Percentiles rank a stretch among this genome's conserved stretches.
These are phyloP conservation scores for Flammula alnicola DNA, from an alignment of 1,284 basidiomycete genomes.

Conservation along the genomic window DNA sequence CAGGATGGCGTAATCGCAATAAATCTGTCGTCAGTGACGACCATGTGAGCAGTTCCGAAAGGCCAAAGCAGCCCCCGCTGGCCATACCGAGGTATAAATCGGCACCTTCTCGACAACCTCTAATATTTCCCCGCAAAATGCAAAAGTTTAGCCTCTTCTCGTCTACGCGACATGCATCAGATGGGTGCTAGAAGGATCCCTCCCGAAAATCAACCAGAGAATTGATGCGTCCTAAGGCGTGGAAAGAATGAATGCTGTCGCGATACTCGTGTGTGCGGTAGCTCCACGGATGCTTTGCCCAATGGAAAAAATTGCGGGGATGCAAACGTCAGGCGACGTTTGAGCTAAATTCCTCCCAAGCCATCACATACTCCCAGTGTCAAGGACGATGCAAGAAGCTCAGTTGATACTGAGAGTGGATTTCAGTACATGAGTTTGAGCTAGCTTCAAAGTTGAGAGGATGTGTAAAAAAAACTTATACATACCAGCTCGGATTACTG, in stretches of 20 bases:
- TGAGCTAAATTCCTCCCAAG: no score
- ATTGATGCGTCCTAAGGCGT: conserved; percentile 1
- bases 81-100: not conserved
- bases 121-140: conserved; percentile 1
- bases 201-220: conserved; percentile 6
- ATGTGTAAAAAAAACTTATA: no score
- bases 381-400: no score
- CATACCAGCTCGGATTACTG: no score
- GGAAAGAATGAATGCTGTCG: not conserved
- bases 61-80: no score
- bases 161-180: not conserved
- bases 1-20: not conserved
- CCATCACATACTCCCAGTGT: no score
- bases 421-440: not conserved
- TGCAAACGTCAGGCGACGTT: no score
- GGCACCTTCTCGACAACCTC: not conserved
- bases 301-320: no score
- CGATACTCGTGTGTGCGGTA: not conserved
- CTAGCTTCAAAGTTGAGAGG: not conserved
- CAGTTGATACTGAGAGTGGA: no score
- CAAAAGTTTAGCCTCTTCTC: not conserved
- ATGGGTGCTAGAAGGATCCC: not conserved
- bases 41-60: not conserved
- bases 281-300: not conserved
- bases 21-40: not conserved